Evolutionary conservation across 129 eudicot species (phyloP).

Genomic region (Artemisia annua): DNA sequence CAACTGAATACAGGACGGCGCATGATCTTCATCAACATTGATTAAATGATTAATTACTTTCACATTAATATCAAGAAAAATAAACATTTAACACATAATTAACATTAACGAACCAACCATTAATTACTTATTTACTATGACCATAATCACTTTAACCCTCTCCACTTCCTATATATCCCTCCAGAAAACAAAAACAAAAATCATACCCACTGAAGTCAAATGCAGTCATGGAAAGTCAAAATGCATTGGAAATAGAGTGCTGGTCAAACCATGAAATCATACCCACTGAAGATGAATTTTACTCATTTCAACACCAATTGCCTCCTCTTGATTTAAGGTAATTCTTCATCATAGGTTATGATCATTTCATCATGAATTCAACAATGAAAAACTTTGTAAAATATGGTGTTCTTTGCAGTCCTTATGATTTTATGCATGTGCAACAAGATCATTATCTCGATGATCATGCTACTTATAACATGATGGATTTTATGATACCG

Average conservation of each 20-base stretch:
- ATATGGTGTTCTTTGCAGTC: constrained; percentile 15
- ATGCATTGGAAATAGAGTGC: constrained; percentile 31
- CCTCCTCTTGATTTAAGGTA: constrained; percentile 42
- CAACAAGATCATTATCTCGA: constrained; percentile 27
- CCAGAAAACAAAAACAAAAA: constrained; percentile 8
- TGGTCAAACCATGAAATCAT: constrained; percentile 44
- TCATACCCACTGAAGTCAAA: constrained; percentile 22
- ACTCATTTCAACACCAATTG: constrained; percentile 34
- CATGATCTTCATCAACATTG: constrained; percentile 38
- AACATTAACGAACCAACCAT: constrained; percentile 30
- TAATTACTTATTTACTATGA: constrained; percentile 18
- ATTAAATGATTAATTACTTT: constrained; percentile 33
- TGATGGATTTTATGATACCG: constrained; percentile 26
- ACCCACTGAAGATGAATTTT: constrained; percentile 37
- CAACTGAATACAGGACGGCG: constrained; percentile 21
- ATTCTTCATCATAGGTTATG: neutral
- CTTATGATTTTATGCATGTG: constrained; percentile 13
- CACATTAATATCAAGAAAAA: constrained; percentile 26
- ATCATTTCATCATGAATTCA: constrained; percentile 21
- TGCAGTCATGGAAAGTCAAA: constrained; percentile 32
- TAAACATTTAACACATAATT: constrained; percentile 15
- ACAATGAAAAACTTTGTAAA: neutral
- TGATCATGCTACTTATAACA: constrained; percentile 23
- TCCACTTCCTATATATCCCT: constrained; percentile 40
- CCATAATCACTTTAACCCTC: constrained; percentile 28